phyloP scores from a whole-genome alignment of 306 rosid species.

The Malus fusca region DNA sequence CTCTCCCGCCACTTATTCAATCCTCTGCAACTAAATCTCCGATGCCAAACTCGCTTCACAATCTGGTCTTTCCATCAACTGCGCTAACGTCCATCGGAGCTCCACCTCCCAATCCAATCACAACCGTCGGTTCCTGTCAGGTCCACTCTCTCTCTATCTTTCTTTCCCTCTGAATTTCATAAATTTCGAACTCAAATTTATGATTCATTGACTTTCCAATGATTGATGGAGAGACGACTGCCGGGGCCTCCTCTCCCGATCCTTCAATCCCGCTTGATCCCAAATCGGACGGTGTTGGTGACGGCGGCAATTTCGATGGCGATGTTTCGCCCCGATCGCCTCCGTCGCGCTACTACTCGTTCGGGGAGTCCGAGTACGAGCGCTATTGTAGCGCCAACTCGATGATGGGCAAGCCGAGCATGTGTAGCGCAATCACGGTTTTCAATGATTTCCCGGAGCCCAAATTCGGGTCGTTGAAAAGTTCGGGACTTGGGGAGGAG shows the following conservation, averaged over 20 bases:
- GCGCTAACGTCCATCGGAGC: constrained; percentile 2
- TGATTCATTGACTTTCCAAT: constrained; percentile 18
- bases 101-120: background rate
- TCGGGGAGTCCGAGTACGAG: constrained; percentile 79
- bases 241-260: constrained; percentile 30
- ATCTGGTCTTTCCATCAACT: background rate
- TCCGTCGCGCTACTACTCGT: constrained; percentile 62
- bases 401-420: constrained; percentile 68
- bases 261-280: constrained; percentile 35
- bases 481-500: constrained; percentile 33
- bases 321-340: constrained; percentile 17
- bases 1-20: background rate
- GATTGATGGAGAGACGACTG: constrained; percentile 40
- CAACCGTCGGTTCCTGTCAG: constrained; percentile 18
- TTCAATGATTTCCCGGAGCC: constrained; percentile 55
- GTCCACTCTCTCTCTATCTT: background rate
- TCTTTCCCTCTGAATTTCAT: background rate
- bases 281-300: constrained; percentile 27
- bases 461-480: constrained; percentile 41
- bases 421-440: constrained; percentile 58
- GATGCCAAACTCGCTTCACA: constrained; percentile 1
- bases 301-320: constrained; percentile 19
- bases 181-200: background rate
- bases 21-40: background rate
- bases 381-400: constrained; percentile 90